Percentiles rank a stretch among this genome's conserved stretches.
phyloP scores from a whole-genome alignment of 1,139 yeast species.

The Yamadazyma sp. region DNA sequence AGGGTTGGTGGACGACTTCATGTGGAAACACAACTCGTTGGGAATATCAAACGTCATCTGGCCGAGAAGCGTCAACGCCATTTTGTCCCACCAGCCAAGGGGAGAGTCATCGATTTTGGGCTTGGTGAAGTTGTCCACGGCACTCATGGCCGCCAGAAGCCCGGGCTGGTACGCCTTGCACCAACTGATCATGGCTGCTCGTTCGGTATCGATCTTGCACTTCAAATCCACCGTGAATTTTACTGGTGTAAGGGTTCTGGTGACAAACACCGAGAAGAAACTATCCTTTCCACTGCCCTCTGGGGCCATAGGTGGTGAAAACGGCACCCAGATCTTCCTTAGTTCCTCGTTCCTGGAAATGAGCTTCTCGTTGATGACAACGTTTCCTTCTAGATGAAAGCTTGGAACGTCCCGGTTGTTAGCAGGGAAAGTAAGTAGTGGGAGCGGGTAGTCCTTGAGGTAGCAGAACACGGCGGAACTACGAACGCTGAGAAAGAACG shows the following conservation, averaged over 20 bases:
- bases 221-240: constrained; percentile 38
- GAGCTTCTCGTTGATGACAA: constrained; percentile 45
- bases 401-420: constrained; percentile 27
- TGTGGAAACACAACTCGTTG: constrained; percentile 52
- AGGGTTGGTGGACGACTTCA: constrained; percentile 74
- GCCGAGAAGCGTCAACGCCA: constrained; percentile 41
- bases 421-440: constrained; percentile 42
- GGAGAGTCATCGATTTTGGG: constrained; percentile 84
- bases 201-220: constrained; percentile 34
- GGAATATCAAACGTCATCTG: constrained; percentile 56
- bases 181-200: constrained; percentile 46
- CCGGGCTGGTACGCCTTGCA: constrained; percentile 45
- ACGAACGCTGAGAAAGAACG: constrained; percentile 30
- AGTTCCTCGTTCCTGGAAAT: constrained; percentile 40
- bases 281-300: constrained; percentile 25
- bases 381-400: constrained; percentile 33
- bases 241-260: constrained; percentile 48
- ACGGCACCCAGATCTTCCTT: constrained; percentile 47
- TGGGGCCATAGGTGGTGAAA: constrained; percentile 39
- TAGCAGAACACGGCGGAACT: constrained; percentile 33
- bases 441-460: constrained; percentile 43
- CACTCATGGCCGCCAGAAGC: constrained; percentile 34
- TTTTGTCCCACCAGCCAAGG: constrained; percentile 70
- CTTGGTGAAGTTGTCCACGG: constrained; percentile 60
- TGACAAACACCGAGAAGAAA: constrained; percentile 41